Evolutionary conservation across 2,329 filamentous ascomycete species (phyloP), one percentile per base, ranked within the genome.

Genomic region (Didymella pinodella): DNA sequence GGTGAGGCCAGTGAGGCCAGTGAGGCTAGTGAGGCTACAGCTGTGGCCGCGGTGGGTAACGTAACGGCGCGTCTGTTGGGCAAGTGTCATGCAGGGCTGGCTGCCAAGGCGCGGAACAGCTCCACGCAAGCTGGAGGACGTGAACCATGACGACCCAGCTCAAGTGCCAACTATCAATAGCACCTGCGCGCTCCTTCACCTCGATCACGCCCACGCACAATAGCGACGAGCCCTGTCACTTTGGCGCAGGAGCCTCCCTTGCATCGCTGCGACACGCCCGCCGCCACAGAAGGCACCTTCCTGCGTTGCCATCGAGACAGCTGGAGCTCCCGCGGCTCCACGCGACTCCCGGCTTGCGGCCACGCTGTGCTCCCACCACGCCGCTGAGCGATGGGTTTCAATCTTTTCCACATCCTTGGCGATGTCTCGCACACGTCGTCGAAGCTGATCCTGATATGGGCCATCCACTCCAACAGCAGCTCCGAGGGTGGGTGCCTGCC

Each of bases 371-470:
- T 18, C n/a, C 36, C 36, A 12, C 10, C 18, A 20, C 18, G 36
- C 31, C 38, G 18, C 20, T 41, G 38, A 22, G 38, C 38, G 18
- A 77, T 75, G 74, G 63, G 63, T 51, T 77, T 79, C 65, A 80
- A 80, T 66, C 67, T 84, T 59, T 89, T 97, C 79, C 91, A 92
- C 71, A 85, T 96, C 71, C 77, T 92, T 70, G 94, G 87, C 75
- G 94, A 98, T 77, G 78, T 94, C 69, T 92, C 90, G 71, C 94
- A 98, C 76, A 86, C 92, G 45, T 83, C 88, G 48, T 95, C 93
- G 57, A 97, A 97, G 84, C 87, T 89, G 76, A 95, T 97, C 74
- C 85, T 97, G 69, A 92, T 97, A 80, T 91, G 89, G 81, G 88
- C 93, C 54, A 97, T 97, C 71, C 92, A 97, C 79, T 86, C 86